A percentile compares a stretch with the other conserved stretches of the same genome.
These are phyloP conservation scores for Boletus subcaerulescens DNA, from an alignment of 768 basidiomycete species.

Conservation along the genomic window DNA sequence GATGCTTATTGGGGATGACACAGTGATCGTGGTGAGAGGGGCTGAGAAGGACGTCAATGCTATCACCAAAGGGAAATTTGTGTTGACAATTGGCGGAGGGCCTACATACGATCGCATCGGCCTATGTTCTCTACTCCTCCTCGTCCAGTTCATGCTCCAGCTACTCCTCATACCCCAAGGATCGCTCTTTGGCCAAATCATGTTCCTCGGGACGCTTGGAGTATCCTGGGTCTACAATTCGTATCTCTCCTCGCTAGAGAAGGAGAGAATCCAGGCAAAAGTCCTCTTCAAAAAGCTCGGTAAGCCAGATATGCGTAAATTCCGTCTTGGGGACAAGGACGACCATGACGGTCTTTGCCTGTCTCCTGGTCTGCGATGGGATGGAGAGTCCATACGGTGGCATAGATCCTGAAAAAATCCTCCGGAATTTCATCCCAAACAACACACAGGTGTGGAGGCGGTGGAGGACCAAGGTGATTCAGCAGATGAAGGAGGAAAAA, in stretches of 20 bases:
- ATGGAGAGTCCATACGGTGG: too few relatives aligned
- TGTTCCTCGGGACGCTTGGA: conserved; percentile 32
- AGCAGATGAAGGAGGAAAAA: too few relatives aligned
- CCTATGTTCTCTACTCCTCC: conserved; percentile 30
- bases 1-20: conserved; percentile 22
- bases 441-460: conserved; percentile 23
- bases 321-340: conserved; percentile 22
- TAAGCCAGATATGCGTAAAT: conserved; percentile 16
- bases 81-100: conserved; percentile 12
- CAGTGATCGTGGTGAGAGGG: conserved; percentile 32
- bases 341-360: conserved; percentile 23
- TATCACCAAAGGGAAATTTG: conserved; percentile 32
- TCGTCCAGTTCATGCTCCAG: conserved; percentile 33
- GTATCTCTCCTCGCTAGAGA: conserved; percentile 38
- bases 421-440: conserved; percentile 22
- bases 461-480: conserved; percentile 12
- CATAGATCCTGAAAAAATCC: conserved; percentile 12
- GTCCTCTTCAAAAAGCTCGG: conserved; percentile 18
- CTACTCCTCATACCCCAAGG: conserved; percentile 36
- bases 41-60: conserved; percentile 30
- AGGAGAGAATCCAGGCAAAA: conserved; percentile 25
- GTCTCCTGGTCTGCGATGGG: conserved; percentile 25
- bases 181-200: conserved; percentile 33
- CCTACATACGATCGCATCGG: conserved; percentile 23
- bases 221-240: conserved; percentile 37